Percentiles rank a stretch among this genome's conserved stretches.
These are phyloP conservation scores for Discostella pseudostelligera DNA, from an alignment of 108 stramenopile species.

Conservation along the genomic window DNA sequence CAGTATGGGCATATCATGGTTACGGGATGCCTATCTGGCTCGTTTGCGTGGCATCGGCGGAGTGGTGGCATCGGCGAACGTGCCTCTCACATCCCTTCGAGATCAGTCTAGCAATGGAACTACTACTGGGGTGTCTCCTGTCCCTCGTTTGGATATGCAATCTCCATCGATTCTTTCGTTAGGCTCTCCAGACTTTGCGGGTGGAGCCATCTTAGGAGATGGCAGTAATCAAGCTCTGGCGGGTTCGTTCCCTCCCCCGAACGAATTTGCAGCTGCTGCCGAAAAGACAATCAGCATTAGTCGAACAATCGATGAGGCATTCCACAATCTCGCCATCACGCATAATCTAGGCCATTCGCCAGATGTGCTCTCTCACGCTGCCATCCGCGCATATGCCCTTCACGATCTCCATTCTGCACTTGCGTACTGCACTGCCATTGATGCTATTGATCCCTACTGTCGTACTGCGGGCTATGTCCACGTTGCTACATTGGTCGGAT, in stretches of 20 bases:
- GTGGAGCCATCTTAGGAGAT: background rate
- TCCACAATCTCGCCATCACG: slow-evolving; percentile 55
- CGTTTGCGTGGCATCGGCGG: slow-evolving; percentile 33
- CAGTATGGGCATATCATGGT: slow-evolving; percentile 47
- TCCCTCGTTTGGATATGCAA: slow-evolving; percentile 23
- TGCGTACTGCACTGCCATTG: slow-evolving; percentile 62
- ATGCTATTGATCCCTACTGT: slow-evolving; percentile 70
- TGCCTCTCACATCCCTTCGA: background rate
- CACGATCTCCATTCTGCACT: slow-evolving; percentile 61
- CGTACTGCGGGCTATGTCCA: slow-evolving; percentile 59
- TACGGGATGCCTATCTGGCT: slow-evolving; percentile 62
- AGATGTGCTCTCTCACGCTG: slow-evolving; percentile 74
- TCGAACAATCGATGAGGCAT: slow-evolving; percentile 55
- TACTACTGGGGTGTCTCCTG: slow-evolving; percentile 11
- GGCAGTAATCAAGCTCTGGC: background rate
- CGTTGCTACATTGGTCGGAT: slow-evolving; percentile 76
- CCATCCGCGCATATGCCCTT: slow-evolving; percentile 66
- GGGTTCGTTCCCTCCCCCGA: background rate
- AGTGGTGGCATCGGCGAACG: background rate
- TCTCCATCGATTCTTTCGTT: slow-evolving; percentile 23
- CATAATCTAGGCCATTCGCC: slow-evolving; percentile 64
- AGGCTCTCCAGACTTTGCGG: slow-evolving; percentile 19
- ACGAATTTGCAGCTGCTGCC: background rate
- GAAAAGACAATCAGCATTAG: slow-evolving; percentile 10
- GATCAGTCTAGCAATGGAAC: background rate